A percentile compares a stretch with the other conserved stretches of the same genome.
Conservation (phyloP, 2,329 filamentous ascomycete genomes). For the Talaromyces sp. region DNA sequence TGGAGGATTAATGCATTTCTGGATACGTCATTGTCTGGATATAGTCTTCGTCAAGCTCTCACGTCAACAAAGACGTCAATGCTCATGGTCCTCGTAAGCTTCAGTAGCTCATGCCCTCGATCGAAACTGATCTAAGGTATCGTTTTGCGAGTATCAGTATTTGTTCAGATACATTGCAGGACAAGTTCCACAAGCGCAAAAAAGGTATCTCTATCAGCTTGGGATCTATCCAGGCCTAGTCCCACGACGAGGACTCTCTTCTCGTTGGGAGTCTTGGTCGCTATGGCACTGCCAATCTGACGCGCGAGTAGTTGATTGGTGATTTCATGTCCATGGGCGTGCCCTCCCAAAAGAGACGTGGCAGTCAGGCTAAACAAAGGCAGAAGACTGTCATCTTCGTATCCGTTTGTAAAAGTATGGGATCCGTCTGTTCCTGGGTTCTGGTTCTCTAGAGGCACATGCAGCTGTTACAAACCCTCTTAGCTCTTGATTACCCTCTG, state of each 20-base stretch:
- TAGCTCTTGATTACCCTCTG: background rate
- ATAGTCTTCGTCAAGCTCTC: background rate
- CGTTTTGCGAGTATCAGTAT: background rate
- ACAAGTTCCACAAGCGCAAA: conserved; percentile 40
- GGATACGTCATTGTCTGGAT: background rate
- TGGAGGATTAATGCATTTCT: background rate
- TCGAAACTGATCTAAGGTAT: background rate
- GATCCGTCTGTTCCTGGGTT: conserved; percentile 31
- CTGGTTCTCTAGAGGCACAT: conserved; percentile 27
- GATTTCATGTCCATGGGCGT: conserved; percentile 71
- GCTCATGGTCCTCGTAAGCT: background rate
- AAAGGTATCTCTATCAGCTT: conserved; percentile 36
- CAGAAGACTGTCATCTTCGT: conserved; percentile 53
- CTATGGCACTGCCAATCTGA: conserved; percentile 77
- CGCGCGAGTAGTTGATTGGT: conserved; percentile 83
- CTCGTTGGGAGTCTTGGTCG: conserved; percentile 62
- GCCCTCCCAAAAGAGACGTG: conserved; percentile 79
- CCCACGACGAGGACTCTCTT: conserved; percentile 55
- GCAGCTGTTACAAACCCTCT: conserved; percentile 16
- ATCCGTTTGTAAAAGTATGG: conserved; percentile 35
- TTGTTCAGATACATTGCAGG: conserved; percentile 33
- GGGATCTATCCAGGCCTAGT: conserved; percentile 48
- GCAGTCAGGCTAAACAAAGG: conserved; percentile 80
- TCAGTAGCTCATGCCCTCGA: background rate
- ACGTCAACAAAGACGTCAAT: background rate